Evolutionary conservation across 345 rosid genomes (phyloP).

Genomic region (Gynandropsis gynandra): DNA sequence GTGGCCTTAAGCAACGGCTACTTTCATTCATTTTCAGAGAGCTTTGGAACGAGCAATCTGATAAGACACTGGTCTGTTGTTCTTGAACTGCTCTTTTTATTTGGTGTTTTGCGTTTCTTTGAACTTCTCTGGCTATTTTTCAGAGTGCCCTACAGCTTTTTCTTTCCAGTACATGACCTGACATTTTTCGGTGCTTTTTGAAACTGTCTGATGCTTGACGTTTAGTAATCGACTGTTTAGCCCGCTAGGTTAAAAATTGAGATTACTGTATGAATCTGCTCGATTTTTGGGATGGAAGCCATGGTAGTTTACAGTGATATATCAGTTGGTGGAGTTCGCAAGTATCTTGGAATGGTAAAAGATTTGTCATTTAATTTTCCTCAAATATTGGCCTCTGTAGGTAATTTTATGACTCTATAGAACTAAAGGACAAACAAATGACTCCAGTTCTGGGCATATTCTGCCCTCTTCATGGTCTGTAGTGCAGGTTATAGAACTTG

Average conservation of each 20-base stretch:
- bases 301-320: conserved; percentile 5
- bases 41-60: conserved; percentile 73
- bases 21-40: conserved; percentile 85
- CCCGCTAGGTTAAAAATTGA: not conserved
- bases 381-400: too few species aligned
- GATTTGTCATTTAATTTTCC: too few species aligned
- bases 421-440: too few species aligned
- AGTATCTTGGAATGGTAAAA: too few species aligned
- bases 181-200: not conserved
- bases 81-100: conserved; percentile 6
- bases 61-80: conserved; percentile 52
- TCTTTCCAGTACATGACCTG: not conserved
- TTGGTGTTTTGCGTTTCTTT: not conserved
- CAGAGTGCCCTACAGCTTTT: too few species aligned
- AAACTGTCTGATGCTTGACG: conserved; percentile 5
- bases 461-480: not conserved
- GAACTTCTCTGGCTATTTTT: not conserved
- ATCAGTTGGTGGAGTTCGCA: not conserved
- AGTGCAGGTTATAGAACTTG: not conserved
- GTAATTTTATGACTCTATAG: too few species aligned
- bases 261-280: conserved; percentile 5
- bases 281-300: not conserved
- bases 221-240: not conserved
- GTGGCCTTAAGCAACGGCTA: conserved; percentile 84
- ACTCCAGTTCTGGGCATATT: not conserved